These are phyloP conservation scores for Leccinum boreale DNA, from an alignment of 768 basidiomycete species.

Conservation along the genomic window DNA sequence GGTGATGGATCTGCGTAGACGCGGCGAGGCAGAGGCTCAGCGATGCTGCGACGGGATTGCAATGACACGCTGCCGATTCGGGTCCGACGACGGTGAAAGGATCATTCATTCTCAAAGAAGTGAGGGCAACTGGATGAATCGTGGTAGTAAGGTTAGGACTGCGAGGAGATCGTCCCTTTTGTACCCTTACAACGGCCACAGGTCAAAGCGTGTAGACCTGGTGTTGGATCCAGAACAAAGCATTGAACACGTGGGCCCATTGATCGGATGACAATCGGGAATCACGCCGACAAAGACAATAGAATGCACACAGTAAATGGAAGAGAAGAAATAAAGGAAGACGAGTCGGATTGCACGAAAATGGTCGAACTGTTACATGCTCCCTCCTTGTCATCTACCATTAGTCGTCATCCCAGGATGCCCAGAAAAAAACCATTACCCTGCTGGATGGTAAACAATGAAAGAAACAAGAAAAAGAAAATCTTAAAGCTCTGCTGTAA, in stretches of 20 bases:
- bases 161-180: background rate
- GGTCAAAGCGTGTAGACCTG: background rate
- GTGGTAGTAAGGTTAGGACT: background rate
- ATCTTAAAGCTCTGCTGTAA: conserved; percentile 20
- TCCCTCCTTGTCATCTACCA: background rate
- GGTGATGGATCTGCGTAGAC: background rate
- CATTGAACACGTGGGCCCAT: background rate
- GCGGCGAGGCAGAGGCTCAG: background rate
- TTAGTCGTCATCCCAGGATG: background rate
- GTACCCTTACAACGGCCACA: background rate
- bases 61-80: background rate
- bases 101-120: background rate
- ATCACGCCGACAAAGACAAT: background rate
- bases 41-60: background rate
- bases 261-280: background rate
- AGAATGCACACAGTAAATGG: background rate
- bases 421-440: conserved; percentile 3
- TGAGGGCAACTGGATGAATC: background rate
- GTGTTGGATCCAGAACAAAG: background rate
- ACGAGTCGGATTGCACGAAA: conserved; percentile 4
- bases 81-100: background rate
- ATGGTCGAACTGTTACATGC: conserved; percentile 19
- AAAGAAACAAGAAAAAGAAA: background rate
- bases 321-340: background rate
- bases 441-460: background rate